Conservation (phyloP, 2,329 filamentous ascomycete genomes). For the Chrysoporthe austroafricana region DNA sequence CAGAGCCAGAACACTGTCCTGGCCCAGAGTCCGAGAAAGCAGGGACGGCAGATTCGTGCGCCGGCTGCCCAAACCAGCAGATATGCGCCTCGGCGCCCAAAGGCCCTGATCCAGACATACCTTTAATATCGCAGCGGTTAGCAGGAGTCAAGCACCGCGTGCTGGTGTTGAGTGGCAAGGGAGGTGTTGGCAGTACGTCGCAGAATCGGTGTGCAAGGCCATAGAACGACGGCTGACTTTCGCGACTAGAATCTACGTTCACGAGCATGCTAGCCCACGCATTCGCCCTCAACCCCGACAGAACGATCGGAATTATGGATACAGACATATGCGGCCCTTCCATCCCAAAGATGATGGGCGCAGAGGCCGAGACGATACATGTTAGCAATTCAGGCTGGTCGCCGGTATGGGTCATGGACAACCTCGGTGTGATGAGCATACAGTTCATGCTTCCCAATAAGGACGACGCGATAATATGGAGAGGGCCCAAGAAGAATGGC, state of each 20-base stretch:
- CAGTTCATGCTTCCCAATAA: constrained; percentile 96
- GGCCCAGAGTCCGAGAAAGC: constrained; percentile 80
- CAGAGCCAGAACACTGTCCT: constrained; percentile 95
- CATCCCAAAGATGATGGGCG: constrained; percentile 99
- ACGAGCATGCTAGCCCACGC: constrained; percentile 86
- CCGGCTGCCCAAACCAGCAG: constrained; percentile 91
- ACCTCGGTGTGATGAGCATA: constrained; percentile 93
- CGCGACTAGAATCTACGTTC: constrained; percentile 73
- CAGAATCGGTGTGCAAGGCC: background rate
- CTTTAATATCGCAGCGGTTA: constrained; percentile 82
- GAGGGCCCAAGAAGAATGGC: constrained; percentile 97
- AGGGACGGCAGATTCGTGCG: constrained; percentile 79
- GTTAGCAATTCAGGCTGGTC: constrained; percentile 88
- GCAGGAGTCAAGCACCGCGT: constrained; percentile 87
- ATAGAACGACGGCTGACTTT: constrained; percentile 8
- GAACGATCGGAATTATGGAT: constrained; percentile 92
- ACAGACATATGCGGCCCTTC: constrained; percentile 96
- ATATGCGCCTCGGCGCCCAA: constrained; percentile 95
- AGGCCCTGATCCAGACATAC: constrained; percentile 92
- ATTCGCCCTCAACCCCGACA: constrained; percentile 79
- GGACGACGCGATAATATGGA: constrained; percentile 96
- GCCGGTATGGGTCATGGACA: constrained; percentile 94
- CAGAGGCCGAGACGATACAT: constrained; percentile 91
- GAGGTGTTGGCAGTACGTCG: constrained; percentile 75
- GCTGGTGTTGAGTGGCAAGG: constrained; percentile 90